phyloP scores from a whole-genome alignment of 495 filamentous ascomycete genomes.

The Annulohypoxylon moriforme region DNA sequence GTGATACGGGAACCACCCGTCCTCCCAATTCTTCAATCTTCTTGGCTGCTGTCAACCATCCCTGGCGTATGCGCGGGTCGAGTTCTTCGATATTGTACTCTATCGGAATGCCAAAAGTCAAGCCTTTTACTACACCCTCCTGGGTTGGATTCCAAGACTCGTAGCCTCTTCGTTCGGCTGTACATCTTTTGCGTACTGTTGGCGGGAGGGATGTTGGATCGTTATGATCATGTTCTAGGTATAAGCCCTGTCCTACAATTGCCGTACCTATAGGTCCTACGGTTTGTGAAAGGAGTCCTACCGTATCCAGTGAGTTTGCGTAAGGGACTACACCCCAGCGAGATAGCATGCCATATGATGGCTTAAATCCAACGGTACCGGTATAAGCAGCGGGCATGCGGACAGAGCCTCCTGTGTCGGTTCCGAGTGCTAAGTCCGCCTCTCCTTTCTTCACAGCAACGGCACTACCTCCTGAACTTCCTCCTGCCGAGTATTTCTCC shows the following conservation, averaged over 20 bases:
- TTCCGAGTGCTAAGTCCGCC: conserved; percentile 84
- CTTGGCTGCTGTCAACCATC: conserved; percentile 73
- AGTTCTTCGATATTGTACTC: conserved; percentile 93
- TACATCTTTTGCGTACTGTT: conserved; percentile 65
- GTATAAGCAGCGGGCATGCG: conserved; percentile 92
- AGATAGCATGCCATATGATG: conserved; percentile 85
- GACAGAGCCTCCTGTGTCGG: conserved; percentile 94
- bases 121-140: conserved; percentile 48
- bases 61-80: conserved; percentile 67
- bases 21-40: conserved; percentile 71
- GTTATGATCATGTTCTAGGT: conserved; percentile 68
- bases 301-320: conserved; percentile 94
- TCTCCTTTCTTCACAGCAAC: conserved; percentile 79
- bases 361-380: conserved; percentile 90
- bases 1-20: conserved; percentile 76
- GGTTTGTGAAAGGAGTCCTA: conserved; percentile 76
- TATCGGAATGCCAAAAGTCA: conserved; percentile 76
- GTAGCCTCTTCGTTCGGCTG: conserved; percentile 56
- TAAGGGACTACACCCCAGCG: conserved; percentile 94
- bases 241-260: conserved; percentile 61
- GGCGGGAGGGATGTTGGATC: conserved; percentile 81
- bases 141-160: conserved; percentile 39
- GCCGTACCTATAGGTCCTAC: conserved; percentile 63
- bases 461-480: conserved; percentile 94
- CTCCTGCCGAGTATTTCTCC: conserved; percentile 76